These are phyloP conservation scores for Anthoceros angustus DNA, from an alignment of 225 moss, liverwort and hornwort genomes.

Conservation along the genomic window DNA sequence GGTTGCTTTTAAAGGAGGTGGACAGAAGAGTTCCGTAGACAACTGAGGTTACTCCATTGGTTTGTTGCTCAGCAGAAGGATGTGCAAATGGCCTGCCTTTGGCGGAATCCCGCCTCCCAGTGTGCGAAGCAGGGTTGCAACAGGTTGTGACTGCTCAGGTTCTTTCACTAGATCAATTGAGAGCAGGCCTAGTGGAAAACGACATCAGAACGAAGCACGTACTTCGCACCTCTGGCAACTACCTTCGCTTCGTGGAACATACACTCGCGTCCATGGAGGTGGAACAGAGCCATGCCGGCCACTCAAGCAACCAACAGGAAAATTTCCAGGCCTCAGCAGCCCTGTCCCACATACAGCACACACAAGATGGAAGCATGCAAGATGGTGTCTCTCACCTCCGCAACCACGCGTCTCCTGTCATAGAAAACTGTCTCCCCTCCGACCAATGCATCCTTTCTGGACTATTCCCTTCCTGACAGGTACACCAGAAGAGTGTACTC, in stretches of 20 bases:
- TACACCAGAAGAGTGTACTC: constrained; percentile 68
- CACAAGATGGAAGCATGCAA: background rate
- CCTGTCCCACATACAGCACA: background rate
- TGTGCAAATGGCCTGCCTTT: too few species aligned
- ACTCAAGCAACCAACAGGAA: constrained; percentile 46
- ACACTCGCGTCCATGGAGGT: constrained; percentile 60
- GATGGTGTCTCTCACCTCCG: constrained; percentile 16
- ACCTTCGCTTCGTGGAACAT: constrained; percentile 67
- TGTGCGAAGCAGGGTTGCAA: too few species aligned
- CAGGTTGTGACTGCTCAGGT: too few species aligned
- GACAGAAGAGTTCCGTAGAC: too few species aligned
- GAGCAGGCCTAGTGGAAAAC: constrained; percentile 19
- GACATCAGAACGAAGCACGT: constrained; percentile 76
- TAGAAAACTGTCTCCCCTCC: too few species aligned
- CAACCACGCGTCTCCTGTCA: constrained; percentile 28
- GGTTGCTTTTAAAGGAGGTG: too few species aligned
- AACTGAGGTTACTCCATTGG: too few species aligned
- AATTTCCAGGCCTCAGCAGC: background rate
- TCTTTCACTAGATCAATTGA: too few species aligned
- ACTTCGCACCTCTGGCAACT: constrained; percentile 63
- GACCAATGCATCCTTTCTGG: constrained; percentile 15
- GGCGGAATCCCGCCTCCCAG: too few species aligned
- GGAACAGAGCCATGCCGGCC: constrained; percentile 74
- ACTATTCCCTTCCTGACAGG: constrained; percentile 27
- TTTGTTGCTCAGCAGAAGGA: too few species aligned